Conservation (phyloP, 2,329 filamentous ascomycete genomes). For the Epichloe sp. region DNA sequence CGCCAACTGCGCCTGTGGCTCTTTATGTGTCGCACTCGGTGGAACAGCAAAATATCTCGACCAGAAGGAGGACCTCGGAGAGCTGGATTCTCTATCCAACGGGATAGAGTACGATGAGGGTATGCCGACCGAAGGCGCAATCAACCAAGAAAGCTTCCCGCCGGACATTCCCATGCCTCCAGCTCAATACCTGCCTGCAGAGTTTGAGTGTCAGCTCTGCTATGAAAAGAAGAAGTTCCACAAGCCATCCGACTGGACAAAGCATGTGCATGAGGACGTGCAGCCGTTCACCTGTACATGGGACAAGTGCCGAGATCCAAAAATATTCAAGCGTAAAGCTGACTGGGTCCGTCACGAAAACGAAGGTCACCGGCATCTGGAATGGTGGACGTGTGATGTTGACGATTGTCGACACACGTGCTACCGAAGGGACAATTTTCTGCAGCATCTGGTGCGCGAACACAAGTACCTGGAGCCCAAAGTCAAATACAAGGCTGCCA, state of each 20-base stretch:
- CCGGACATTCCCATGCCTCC: slow-evolving; percentile 71
- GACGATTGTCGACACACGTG: slow-evolving; percentile 71
- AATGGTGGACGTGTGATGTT: slow-evolving; percentile 81
- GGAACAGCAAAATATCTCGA: slow-evolving; percentile 52
- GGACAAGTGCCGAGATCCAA: slow-evolving; percentile 66
- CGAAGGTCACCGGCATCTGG: slow-evolving; percentile 76
- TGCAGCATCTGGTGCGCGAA: slow-evolving; percentile 83
- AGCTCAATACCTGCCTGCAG: slow-evolving; percentile 61
- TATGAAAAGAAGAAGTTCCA: slow-evolving; percentile 74
- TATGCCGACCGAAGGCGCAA: slow-evolving; percentile 54
- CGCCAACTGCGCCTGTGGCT: slow-evolving; percentile 45
- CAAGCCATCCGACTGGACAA: slow-evolving; percentile 94
- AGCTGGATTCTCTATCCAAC: slow-evolving; percentile 41
- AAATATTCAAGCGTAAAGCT: slow-evolving; percentile 89
- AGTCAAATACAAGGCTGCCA: slow-evolving; percentile 57
- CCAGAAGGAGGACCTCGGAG: slow-evolving; percentile 43
- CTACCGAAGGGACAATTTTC: slow-evolving; percentile 82
- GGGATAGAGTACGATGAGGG: slow-evolving; percentile 44
- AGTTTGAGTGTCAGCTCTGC: slow-evolving; percentile 83
- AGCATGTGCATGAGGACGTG: slow-evolving; percentile 88
- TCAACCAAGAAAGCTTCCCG: slow-evolving; percentile 64
- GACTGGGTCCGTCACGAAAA: slow-evolving; percentile 95
- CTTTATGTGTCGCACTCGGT: slow-evolving; percentile 52
- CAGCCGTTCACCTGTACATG: slow-evolving; percentile 92
- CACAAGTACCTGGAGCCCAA: slow-evolving; percentile 79